These are phyloP conservation scores for Aspergillus ruber DNA, from an alignment of 2,329 filamentous ascomycete species.

Conservation along the genomic window DNA sequence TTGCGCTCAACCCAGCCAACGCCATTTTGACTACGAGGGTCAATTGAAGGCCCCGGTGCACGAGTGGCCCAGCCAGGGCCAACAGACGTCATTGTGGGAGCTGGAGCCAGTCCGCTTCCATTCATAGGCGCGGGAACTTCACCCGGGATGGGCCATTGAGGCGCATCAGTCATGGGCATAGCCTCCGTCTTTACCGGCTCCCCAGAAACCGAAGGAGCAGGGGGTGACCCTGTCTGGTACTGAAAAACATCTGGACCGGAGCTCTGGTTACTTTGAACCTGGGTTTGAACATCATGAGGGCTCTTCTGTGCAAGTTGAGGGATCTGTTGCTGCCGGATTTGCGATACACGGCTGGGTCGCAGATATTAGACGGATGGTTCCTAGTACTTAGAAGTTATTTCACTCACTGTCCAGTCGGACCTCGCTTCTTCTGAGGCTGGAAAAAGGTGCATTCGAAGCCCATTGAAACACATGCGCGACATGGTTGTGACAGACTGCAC, in stretches of 20 bases:
- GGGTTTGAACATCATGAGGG: constrained; percentile 7
- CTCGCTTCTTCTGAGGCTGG: constrained; percentile 37
- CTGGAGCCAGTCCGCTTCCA: constrained; percentile 11
- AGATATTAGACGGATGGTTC: not conserved
- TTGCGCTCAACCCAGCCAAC: constrained; percentile 23
- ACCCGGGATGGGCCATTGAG: constrained; percentile 15
- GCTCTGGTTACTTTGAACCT: constrained; percentile 8
- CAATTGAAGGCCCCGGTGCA: constrained; percentile 14
- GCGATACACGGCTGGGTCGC: constrained; percentile 27
- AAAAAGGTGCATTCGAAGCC: constrained; percentile 38
- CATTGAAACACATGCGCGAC: constrained; percentile 32
- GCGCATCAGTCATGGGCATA: constrained; percentile 14
- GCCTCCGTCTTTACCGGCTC: constrained; percentile 10
- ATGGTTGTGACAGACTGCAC: constrained; percentile 36
- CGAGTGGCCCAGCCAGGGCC: constrained; percentile 15
- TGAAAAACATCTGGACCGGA: constrained; percentile 14
- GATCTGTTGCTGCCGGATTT: constrained; percentile 32
- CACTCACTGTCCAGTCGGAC: constrained; percentile 32
- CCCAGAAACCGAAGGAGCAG: not conserved
- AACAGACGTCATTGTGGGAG: constrained; percentile 13
- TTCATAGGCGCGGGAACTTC: constrained; percentile 17
- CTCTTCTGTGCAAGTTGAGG: constrained; percentile 12
- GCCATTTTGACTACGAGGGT: constrained; percentile 13
- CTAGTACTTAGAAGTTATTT: not conserved
- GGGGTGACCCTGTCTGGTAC: constrained; percentile 16